Evolutionary conservation across 805 yeast genomes (phyloP).

Genomic region (Yarrowia alimentaria): DNA sequence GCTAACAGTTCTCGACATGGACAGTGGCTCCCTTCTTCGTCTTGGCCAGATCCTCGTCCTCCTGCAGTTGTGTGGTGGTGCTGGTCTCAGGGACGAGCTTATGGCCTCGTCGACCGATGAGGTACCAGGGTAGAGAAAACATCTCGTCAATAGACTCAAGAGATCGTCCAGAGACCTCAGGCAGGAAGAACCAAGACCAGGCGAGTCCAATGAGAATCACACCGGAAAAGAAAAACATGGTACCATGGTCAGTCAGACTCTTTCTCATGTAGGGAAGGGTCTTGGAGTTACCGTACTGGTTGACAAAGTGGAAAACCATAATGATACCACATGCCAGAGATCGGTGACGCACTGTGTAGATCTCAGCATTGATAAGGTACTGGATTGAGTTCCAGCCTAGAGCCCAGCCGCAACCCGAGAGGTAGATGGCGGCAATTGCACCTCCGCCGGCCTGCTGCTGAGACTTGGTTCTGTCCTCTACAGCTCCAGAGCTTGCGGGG

Average conservation of each 20-base stretch:
- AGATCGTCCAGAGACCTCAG: constrained; percentile 53
- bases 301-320: constrained; percentile 57
- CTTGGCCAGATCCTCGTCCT: constrained; percentile 17
- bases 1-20: constrained; percentile 7
- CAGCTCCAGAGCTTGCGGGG: constrained; percentile 41
- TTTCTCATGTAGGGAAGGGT: constrained; percentile 55
- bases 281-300: constrained; percentile 57
- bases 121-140: constrained; percentile 56
- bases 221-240: constrained; percentile 52
- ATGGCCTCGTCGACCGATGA: constrained; percentile 44
- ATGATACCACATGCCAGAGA: constrained; percentile 50
- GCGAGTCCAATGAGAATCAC: constrained; percentile 45
- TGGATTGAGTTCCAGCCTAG: constrained; percentile 59
- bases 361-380: constrained; percentile 54
- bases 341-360: constrained; percentile 53
- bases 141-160: constrained; percentile 54
- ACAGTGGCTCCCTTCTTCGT: constrained; percentile 20
- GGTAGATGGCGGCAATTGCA: constrained; percentile 52
- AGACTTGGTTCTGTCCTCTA: constrained; percentile 40
- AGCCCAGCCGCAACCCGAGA: constrained; percentile 58
- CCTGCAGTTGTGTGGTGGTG: constrained; percentile 24
- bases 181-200: constrained; percentile 52
- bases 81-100: constrained; percentile 20
- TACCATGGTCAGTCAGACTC: constrained; percentile 48
- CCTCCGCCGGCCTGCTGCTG: constrained; percentile 45